phyloP scores from a whole-genome alignment of 78 protist genomes.

The Cyanophora paradoxa region DNA sequence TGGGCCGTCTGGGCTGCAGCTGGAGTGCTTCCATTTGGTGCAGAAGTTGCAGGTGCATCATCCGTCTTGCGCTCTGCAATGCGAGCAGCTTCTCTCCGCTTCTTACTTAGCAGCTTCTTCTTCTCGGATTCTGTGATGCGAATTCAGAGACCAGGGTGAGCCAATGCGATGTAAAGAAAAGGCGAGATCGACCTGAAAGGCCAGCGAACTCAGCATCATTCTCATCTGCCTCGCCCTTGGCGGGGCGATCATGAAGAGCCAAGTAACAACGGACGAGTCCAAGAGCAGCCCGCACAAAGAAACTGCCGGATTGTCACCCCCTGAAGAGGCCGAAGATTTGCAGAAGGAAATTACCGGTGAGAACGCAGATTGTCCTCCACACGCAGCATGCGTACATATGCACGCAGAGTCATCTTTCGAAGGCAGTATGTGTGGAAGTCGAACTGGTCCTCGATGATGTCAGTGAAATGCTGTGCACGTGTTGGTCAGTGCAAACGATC shows the following conservation, averaged over 20 bases:
- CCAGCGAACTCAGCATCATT: not conserved
- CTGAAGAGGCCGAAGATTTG: not conserved
- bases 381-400: slow-evolving; percentile 56
- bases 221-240: not conserved
- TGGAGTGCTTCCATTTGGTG: too few relatives aligned
- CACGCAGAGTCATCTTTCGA: slow-evolving; percentile 77
- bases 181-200: too few relatives aligned
- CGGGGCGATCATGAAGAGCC: not conserved
- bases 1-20: too few relatives aligned
- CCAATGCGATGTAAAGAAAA: too few relatives aligned
- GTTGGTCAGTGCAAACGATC: too few relatives aligned
- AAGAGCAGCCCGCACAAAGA: not conserved
- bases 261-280: not conserved
- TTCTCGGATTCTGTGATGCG: not conserved
- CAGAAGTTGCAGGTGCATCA: too few relatives aligned
- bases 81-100: too few relatives aligned
- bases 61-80: too few relatives aligned
- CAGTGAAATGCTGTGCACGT: slow-evolving; percentile 65
- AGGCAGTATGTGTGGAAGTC: slow-evolving; percentile 89
- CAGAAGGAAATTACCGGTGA: not conserved
- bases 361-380: slow-evolving; percentile 22
- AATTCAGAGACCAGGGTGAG: not conserved
- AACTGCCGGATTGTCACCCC: not conserved
- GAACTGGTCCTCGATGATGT: slow-evolving; percentile 85
- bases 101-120: slow-evolving; percentile 3